These are phyloP conservation scores for Neurospora tetrasperma DNA, from an alignment of 495 filamentous ascomycete species.

Conservation along the genomic window DNA sequence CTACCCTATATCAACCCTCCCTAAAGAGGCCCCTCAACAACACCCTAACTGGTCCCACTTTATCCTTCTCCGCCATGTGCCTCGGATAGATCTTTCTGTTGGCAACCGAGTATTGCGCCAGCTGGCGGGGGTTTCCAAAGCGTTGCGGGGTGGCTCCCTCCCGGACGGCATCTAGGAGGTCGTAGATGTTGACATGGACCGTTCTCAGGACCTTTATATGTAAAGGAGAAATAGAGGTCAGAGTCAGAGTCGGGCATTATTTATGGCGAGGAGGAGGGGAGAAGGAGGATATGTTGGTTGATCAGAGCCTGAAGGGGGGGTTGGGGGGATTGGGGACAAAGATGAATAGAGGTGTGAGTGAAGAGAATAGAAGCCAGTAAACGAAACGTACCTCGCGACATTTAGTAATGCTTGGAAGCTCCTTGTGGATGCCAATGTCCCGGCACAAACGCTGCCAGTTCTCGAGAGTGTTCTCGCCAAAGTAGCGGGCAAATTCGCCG, in stretches of 20 bases:
- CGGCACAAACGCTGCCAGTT: slow-evolving; percentile 28
- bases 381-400: slow-evolving; percentile 23
- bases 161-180: slow-evolving; percentile 24
- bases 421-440: slow-evolving; percentile 21
- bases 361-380: background rate
- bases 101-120: slow-evolving; percentile 16
- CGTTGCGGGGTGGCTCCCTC: background rate
- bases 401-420: slow-evolving; percentile 22
- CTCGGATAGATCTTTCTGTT: slow-evolving; percentile 13
- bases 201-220: slow-evolving; percentile 13
- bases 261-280: no score
- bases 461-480: slow-evolving; percentile 18
- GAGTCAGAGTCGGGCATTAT: background rate
- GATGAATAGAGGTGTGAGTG: background rate
- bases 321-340: background rate
- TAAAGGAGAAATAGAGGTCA: background rate
- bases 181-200: slow-evolving; percentile 29
- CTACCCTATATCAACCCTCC: background rate
- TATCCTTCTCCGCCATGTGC: slow-evolving; percentile 2
- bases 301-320: background rate
- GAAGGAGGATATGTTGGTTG: no score
- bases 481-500: slow-evolving; percentile 17
- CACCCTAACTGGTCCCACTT: slow-evolving; percentile 20
- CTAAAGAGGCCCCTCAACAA: slow-evolving; percentile 5
- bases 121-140: slow-evolving; percentile 13